Conservation (phyloP, 202 grass and related monocot species). For the Setaria viridis region DNA sequence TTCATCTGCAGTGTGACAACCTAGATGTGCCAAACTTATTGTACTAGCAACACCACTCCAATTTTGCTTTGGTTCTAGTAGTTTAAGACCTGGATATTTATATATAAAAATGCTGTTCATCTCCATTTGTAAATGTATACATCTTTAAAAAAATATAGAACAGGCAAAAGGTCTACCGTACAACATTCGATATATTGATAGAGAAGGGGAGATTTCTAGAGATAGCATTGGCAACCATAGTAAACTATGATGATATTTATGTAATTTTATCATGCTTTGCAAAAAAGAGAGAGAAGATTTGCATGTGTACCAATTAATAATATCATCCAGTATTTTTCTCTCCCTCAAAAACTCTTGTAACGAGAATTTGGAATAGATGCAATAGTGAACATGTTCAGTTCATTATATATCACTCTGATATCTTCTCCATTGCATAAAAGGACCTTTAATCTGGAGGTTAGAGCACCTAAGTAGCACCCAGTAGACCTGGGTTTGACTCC, state of each 20-base stretch:
- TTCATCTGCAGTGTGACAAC: slow-evolving; percentile 4
- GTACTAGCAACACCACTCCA: neutral
- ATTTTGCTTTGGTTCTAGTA: neutral
- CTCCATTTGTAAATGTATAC: neutral
- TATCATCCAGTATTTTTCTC: neutral
- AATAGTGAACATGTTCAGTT: neutral
- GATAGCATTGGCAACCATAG: neutral
- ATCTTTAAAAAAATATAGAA: neutral
- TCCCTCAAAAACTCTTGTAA: too few relatives aligned
- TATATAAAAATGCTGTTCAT: neutral
- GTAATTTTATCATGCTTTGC: neutral
- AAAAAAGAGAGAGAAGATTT: neutral
- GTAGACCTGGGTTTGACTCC: too few relatives aligned
- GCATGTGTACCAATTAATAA: neutral
- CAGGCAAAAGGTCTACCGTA: too few relatives aligned
- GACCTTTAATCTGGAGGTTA: too few relatives aligned
- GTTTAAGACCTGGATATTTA: neutral
- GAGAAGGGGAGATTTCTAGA: neutral
- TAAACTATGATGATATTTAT: neutral
- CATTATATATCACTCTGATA: neutral
- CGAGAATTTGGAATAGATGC: neutral
- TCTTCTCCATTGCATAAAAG: too few relatives aligned
- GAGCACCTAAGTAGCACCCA: too few relatives aligned
- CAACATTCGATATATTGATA: too few relatives aligned
- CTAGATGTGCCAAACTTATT: slow-evolving; percentile 40